Evolutionary conservation across 495 filamentous ascomycete genomes (phyloP), one percentile per base, ranked within the genome.

Genomic region (Penicillium cataractarum): DNA sequence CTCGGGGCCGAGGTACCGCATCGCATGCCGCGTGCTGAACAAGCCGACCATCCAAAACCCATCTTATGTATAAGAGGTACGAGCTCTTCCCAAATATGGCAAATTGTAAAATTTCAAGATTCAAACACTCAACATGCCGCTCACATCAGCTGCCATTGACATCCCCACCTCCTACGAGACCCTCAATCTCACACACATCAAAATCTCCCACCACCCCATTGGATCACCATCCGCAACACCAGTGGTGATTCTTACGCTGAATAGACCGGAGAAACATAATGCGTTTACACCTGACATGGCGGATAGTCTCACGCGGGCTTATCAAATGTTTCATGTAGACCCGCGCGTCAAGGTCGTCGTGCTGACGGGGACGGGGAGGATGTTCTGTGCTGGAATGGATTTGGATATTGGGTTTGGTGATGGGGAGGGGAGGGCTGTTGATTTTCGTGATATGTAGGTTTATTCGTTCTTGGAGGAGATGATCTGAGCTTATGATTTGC

Each of bases 321-420:
- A 83, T 70, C 52, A 70, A 27, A 62, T 80, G 31, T 76, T 87
- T 56, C 81, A 85, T 54, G 27, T 79, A 31, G 81, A 84, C 60
- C 67, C 73, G 6, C 78, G 82, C 7, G 83, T 88, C 22, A 83
- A 83, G 52, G 78, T 74, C 50, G 72, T 87, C 24, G 80, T 87
- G 4, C 61, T 88, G 12, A 86, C 86, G 4, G 84, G 85, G 17
- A 56, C 71, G 27, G 84, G 84, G 13, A 73, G 66, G 42, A 82
- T 83, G 63, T 89, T 87, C 69, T 87, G 85, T 65, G 84, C 84
- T 1, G 85, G 86, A 27, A 82, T 82, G 33, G 86, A 88, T 71
- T 71, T 88, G 7, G 77, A 82, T 21, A 65, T 71, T n/a, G 82
- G 78, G 1, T 79, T 84, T 68, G 57, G 64, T 15, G 65, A 73